phyloP scores from a whole-genome alignment of 495 filamentous ascomycete genomes.

The Peziza echinospora region DNA sequence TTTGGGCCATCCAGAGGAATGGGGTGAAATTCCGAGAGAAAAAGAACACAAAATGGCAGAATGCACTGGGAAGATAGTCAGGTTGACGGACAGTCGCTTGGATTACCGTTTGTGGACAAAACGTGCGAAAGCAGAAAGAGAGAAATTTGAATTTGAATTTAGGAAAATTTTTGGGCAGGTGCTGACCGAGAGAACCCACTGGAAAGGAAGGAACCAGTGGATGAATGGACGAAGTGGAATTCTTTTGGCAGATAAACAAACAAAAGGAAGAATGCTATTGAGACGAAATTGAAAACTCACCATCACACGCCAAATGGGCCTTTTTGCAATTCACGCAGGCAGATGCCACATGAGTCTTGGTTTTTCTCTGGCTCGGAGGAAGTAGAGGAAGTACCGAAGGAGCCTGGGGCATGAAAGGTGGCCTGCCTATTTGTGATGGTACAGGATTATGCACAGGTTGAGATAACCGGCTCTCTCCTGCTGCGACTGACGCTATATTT shows the following conservation, averaged over 20 bases:
- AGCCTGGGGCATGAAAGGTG: slow-evolving; percentile 14
- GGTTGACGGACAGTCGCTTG: too few species aligned
- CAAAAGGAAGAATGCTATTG: slow-evolving; percentile 3
- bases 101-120: too few species aligned
- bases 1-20: too few species aligned
- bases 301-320: slow-evolving; percentile 70
- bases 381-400: slow-evolving; percentile 29
- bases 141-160: too few species aligned
- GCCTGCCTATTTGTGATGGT: slow-evolving; percentile 15
- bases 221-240: too few species aligned
- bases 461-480: slow-evolving; percentile 9
- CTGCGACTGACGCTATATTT: slow-evolving; percentile 12
- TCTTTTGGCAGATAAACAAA: too few species aligned
- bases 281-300: slow-evolving; percentile 24
- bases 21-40: not conserved
- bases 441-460: slow-evolving; percentile 20
- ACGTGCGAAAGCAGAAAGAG: too few species aligned
- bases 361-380: slow-evolving; percentile 41
- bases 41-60: not conserved
- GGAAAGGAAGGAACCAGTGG: too few species aligned
- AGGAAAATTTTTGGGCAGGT: too few species aligned
- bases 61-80: not conserved
- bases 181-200: too few species aligned
- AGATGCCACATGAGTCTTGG: slow-evolving; percentile 89
- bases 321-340: slow-evolving; percentile 95